A percentile compares a stretch with the other conserved stretches of the same genome.
Evolutionary conservation across 2,329 filamentous ascomycete species (phyloP).

Genomic region (Dactylellina leptospora): DNA sequence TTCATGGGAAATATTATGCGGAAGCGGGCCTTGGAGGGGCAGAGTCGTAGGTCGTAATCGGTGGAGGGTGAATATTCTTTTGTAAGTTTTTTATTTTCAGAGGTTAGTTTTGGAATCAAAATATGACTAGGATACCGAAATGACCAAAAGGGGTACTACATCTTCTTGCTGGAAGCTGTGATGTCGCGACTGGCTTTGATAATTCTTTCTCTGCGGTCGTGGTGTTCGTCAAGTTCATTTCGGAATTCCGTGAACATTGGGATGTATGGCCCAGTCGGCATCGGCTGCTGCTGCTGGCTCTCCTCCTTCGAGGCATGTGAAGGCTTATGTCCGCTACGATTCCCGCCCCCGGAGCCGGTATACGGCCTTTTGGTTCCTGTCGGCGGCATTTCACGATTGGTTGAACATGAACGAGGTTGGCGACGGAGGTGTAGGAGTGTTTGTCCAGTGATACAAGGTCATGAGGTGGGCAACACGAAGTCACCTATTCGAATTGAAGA

Average conservation of each 20-base stretch:
- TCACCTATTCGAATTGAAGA: not conserved
- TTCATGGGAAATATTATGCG: slow-evolving; percentile 74
- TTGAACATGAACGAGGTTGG: not conserved
- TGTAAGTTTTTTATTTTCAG: no score
- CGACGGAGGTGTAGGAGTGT: not conserved
- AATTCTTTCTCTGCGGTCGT: slow-evolving; percentile 87
- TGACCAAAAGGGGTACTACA: slow-evolving; percentile 67
- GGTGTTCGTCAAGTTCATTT: slow-evolving; percentile 88
- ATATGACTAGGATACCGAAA: no score
- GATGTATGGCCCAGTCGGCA: slow-evolving; percentile 54
- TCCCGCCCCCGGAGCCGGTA: slow-evolving; percentile 23
- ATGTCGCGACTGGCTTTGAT: slow-evolving; percentile 93
- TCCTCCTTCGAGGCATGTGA: not conserved
- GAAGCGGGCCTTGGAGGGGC: slow-evolving; percentile 67
- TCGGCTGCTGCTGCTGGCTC: slow-evolving; percentile 7
- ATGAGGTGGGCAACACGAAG: no score
- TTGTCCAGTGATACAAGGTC: not conserved
- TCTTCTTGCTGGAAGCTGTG: slow-evolving; percentile 94
- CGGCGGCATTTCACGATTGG: slow-evolving; percentile 39
- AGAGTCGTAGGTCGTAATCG: slow-evolving; percentile 25
- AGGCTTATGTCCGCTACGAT: slow-evolving; percentile 21
- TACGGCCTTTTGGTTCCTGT: slow-evolving; percentile 37
- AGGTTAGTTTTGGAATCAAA: no score
- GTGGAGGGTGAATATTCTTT: slow-evolving; percentile 70
- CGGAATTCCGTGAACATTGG: slow-evolving; percentile 87